phyloP scores from a whole-genome alignment of 768 basidiomycete species.

The Lyophyllum shimeji region DNA sequence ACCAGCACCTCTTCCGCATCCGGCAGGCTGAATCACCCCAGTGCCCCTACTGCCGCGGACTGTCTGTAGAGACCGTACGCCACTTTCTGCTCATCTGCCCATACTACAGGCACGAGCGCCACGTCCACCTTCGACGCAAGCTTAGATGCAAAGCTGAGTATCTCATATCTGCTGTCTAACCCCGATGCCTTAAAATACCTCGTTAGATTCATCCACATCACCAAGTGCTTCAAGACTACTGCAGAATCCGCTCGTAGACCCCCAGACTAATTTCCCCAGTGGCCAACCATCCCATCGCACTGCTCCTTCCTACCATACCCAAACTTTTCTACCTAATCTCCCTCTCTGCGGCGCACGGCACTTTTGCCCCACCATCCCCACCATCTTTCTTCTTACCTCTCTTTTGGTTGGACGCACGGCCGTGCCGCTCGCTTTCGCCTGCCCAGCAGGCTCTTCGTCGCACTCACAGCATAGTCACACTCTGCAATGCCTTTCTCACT shows the following conservation, averaged over 20 bases:
- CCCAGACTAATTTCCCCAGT: background rate
- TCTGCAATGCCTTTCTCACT: no score
- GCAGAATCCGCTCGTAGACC: background rate
- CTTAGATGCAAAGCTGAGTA: slow-evolving; percentile 7
- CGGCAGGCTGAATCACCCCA: slow-evolving; percentile 7
- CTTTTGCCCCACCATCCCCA: background rate
- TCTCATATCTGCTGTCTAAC: background rate
- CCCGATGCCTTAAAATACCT: background rate
- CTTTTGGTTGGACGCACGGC: background rate
- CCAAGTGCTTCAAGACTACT: background rate
- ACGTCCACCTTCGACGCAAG: background rate
- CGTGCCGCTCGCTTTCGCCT: background rate
- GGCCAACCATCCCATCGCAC: no score
- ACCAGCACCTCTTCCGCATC: slow-evolving; percentile 26
- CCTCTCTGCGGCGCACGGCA: background rate
- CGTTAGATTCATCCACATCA: background rate
- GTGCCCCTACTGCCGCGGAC: slow-evolving; percentile 18
- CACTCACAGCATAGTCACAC: background rate
- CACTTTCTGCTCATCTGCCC: slow-evolving; percentile 6
- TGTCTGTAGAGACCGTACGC: background rate
- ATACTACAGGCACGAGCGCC: background rate
- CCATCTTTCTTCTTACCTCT: background rate
- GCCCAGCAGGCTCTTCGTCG: background rate
- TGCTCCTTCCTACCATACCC: background rate
- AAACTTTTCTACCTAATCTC: background rate